A percentile compares a stretch with the other conserved stretches of the same genome.
Evolutionary conservation across 148 eudicot species (phyloP).

Genomic region (Bassia scoparia): DNA sequence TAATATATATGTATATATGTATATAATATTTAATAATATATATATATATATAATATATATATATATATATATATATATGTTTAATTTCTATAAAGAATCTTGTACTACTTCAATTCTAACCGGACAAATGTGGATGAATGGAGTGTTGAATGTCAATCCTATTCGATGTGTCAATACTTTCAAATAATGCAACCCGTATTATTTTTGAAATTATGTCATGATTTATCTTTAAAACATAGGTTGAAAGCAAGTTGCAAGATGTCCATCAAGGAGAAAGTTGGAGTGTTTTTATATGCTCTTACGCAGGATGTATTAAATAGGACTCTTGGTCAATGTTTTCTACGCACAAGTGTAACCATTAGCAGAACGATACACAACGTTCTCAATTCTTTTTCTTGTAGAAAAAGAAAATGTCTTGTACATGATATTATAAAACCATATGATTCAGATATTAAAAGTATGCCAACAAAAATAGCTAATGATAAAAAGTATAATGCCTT

Average conservation of each 20-base stretch:
- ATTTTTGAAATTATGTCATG: conserved; percentile 8
- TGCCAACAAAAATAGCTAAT: background rate
- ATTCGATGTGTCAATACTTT: conserved; percentile 17
- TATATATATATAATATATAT: no score
- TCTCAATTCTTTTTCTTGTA: background rate
- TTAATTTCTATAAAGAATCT: conserved; percentile 5
- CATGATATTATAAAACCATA: conserved; percentile 11
- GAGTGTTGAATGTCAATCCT: background rate
- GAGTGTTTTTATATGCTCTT: background rate
- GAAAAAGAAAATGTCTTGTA: background rate
- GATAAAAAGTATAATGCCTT: background rate
- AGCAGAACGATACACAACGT: background rate
- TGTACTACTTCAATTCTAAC: conserved; percentile 1
- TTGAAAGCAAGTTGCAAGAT: background rate
- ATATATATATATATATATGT: conserved; percentile 9
- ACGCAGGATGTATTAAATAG: conserved; percentile 2
- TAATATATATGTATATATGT: no score
- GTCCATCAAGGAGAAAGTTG: background rate
- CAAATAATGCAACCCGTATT: background rate
- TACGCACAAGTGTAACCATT: background rate
- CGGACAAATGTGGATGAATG: background rate
- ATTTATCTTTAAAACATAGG: background rate
- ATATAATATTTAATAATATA: no score
- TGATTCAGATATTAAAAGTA: no score
- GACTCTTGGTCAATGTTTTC: background rate